Evolutionary conservation across 257 asterid species (phyloP).

Genomic region (Anisodus acutangulus): DNA sequence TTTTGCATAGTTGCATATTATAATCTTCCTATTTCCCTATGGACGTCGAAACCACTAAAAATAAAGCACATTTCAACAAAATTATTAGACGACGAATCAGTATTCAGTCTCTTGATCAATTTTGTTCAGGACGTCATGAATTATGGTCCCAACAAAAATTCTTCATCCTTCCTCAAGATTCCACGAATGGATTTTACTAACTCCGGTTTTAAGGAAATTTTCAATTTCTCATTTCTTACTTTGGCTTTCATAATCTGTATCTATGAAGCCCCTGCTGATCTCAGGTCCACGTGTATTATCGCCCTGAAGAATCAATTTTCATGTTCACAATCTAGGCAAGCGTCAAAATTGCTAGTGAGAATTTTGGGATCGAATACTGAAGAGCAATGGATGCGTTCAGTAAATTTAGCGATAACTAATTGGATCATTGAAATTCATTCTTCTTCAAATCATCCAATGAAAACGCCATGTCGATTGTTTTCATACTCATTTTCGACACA

Average conservation of each 20-base stretch:
- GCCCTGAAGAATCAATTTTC: slow-evolving; percentile 56
- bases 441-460: slow-evolving; percentile 21
- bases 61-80: slow-evolving; percentile 34
- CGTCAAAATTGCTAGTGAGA: slow-evolving; percentile 56
- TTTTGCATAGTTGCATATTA: slow-evolving; percentile 61
- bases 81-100: slow-evolving; percentile 34
- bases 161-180: slow-evolving; percentile 35
- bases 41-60: slow-evolving; percentile 66
- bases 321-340: slow-evolving; percentile 51
- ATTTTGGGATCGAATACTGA: slow-evolving; percentile 68
- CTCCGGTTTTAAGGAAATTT: slow-evolving; percentile 44
- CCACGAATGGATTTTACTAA: slow-evolving; percentile 34
- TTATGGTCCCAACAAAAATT: slow-evolving; percentile 47
- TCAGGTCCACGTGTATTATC: slow-evolving; percentile 55
- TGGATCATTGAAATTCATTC: slow-evolving; percentile 62
- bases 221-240: slow-evolving; percentile 67
- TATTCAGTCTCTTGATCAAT: slow-evolving; percentile 43
- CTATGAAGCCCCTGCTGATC: slow-evolving; percentile 72
- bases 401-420: slow-evolving; percentile 78
- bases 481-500: slow-evolving; percentile 54
- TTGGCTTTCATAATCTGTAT: slow-evolving; percentile 69
- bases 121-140: slow-evolving; percentile 54
- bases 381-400: slow-evolving; percentile 75
- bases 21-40: slow-evolving; percentile 59
- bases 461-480: slow-evolving; percentile 64